These are phyloP conservation scores for Clathrospora elynae DNA, from an alignment of 2,329 filamentous ascomycete genomes.

Conservation along the genomic window DNA sequence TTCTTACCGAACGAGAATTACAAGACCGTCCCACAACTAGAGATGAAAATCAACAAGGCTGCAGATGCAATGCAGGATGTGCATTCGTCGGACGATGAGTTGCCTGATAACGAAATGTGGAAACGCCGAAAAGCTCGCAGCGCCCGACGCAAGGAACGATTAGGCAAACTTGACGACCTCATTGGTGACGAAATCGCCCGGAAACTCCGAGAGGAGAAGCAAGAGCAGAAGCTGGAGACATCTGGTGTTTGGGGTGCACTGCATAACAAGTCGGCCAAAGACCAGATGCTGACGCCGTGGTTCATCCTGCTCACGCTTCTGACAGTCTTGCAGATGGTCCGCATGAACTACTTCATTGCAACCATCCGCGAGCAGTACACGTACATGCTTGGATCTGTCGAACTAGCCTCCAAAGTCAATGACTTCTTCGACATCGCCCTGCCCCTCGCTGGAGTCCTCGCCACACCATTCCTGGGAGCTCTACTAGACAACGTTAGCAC, in stretches of 20 bases:
- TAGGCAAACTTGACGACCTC: constrained; percentile 72
- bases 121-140: constrained; percentile 46
- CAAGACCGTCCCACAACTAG: constrained; percentile 63
- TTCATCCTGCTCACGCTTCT: constrained; percentile 83
- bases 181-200: constrained; percentile 68
- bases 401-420: constrained; percentile 70
- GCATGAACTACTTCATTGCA: constrained; percentile 90
- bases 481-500: constrained; percentile 78
- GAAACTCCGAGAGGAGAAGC: constrained; percentile 62
- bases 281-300: constrained; percentile 81
- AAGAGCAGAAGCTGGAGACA: constrained; percentile 69
- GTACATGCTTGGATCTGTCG: constrained; percentile 67
- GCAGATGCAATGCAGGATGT: constrained; percentile 48
- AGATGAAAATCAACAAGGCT: constrained; percentile 44
- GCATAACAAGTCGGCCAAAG: constrained; percentile 70
- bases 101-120: constrained; percentile 57
- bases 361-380: constrained; percentile 82
- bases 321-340: constrained; percentile 63
- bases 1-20: constrained; percentile 78
- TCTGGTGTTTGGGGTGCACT: constrained; percentile 85
- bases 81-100: constrained; percentile 61
- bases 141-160: constrained; percentile 59
- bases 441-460: constrained; percentile 76
- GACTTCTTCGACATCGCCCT: constrained; percentile 83
- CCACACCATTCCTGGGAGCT: constrained; percentile 81